A percentile compares a stretch with the other conserved stretches of the same genome.
Conservation (phyloP, 2,329 filamentous ascomycete species). For the Colletotrichum musicola region DNA sequence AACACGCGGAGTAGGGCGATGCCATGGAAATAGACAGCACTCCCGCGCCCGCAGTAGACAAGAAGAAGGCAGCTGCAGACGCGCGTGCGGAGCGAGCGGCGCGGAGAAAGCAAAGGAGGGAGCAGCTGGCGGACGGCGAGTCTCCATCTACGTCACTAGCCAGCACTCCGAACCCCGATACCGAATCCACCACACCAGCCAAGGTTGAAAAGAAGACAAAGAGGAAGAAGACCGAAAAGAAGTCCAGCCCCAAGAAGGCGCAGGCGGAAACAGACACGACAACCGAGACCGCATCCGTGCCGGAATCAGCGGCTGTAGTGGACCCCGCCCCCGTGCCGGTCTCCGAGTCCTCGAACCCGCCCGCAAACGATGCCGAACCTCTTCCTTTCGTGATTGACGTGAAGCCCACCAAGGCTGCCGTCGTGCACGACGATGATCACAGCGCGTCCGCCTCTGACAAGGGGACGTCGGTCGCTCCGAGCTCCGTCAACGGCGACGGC, state of each 20-base stretch:
- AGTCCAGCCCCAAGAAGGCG: background rate
- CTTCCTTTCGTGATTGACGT: conserved; percentile 30
- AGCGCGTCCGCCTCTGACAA: conserved; percentile 17
- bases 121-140: conserved; percentile 16
- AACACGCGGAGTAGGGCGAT: conserved; percentile 24
- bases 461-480: conserved; percentile 28
- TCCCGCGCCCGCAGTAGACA: conserved; percentile 21
- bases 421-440: background rate
- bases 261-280: conserved; percentile 25
- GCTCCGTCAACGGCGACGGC: conserved; percentile 30
- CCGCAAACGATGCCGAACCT: conserved; percentile 11
- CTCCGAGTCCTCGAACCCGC: conserved; percentile 5
- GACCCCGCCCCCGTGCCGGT: background rate
- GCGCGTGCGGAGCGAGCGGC: conserved; percentile 34
- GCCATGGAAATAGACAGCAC: conserved; percentile 33
- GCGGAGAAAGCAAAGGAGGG: conserved; percentile 33
- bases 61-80: conserved; percentile 25
- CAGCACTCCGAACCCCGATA: conserved; percentile 33
- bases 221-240: conserved; percentile 14
- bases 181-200: conserved; percentile 28
- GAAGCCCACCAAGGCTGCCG: conserved; percentile 18
- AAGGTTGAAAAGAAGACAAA: conserved; percentile 36
- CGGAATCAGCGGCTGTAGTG: background rate
- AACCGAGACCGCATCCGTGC: conserved; percentile 1
- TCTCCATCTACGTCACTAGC: conserved; percentile 20